phyloP scores from a whole-genome alignment of 805 yeast genomes.

The Gaillardinia entomophila region DNA sequence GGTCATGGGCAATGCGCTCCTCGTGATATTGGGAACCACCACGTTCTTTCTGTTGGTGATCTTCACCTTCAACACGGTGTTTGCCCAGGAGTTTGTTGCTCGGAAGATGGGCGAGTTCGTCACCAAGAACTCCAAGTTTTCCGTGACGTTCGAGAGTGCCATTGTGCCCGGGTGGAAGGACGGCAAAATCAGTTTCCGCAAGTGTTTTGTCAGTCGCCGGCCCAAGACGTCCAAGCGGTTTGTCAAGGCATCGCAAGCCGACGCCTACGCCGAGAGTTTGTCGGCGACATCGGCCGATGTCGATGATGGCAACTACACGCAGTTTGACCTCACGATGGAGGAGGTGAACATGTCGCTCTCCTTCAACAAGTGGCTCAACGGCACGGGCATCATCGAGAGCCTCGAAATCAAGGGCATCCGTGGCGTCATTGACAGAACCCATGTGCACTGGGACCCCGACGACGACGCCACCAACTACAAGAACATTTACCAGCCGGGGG shows the following conservation, averaged over 20 bases:
- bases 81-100: conserved; percentile 87
- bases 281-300: conserved; percentile 3
- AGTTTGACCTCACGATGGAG: conserved; percentile 86
- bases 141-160: conserved; percentile 88
- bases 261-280: conserved; percentile 56
- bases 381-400: conserved; percentile 77
- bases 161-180: conserved; percentile 92
- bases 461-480: conserved; percentile 81
- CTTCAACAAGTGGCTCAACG: conserved; percentile 82
- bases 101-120: conserved; percentile 73
- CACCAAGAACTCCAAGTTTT: conserved; percentile 75
- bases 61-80: conserved; percentile 72
- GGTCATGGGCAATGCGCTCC: conserved; percentile 75
- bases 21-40: conserved; percentile 84
- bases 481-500: conserved; percentile 74
- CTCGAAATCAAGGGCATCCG: conserved; percentile 77
- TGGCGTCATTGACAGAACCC: conserved; percentile 89
- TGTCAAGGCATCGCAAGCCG: conserved; percentile 67
- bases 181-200: conserved; percentile 76
- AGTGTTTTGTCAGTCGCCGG: conserved; percentile 79
- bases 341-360: conserved; percentile 76
- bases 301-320: conserved; percentile 95
- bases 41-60: conserved; percentile 81
- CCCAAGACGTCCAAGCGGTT: conserved; percentile 58
- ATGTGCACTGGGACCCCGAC: conserved; percentile 73